Percentiles rank a stretch among this genome's conserved stretches.
phyloP scores from a whole-genome alignment of 768 basidiomycete species.

The Pseudohyphozyma bogoriensis region DNA sequence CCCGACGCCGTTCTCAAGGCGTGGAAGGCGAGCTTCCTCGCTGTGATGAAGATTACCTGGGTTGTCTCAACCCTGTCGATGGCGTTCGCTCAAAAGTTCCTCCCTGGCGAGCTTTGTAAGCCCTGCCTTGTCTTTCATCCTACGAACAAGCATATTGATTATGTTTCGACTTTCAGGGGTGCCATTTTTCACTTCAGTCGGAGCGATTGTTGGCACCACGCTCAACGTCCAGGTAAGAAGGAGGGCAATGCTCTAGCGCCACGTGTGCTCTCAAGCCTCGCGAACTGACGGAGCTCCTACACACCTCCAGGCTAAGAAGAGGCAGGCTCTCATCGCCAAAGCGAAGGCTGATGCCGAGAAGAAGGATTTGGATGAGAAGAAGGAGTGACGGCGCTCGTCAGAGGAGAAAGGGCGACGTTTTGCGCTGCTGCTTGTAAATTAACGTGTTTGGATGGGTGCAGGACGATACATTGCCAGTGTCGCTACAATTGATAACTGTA shows the following conservation, averaged over 20 bases:
- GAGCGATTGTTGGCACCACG: conserved; percentile 12
- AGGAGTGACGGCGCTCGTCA: too few relatives aligned
- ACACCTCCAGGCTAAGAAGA: conserved; percentile 50
- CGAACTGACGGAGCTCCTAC: conserved; percentile 6
- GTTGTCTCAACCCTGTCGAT: conserved; percentile 64
- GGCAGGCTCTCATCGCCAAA: conserved; percentile 33
- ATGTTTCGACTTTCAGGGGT: conserved; percentile 57
- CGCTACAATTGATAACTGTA: too few relatives aligned
- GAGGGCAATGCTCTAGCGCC: not conserved
- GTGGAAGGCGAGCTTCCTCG: conserved; percentile 30
- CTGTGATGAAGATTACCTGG: conserved; percentile 53
- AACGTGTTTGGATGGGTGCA: too few relatives aligned
- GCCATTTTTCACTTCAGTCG: conserved; percentile 60
- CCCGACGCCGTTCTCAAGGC: conserved; percentile 60
- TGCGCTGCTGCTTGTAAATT: too few relatives aligned
- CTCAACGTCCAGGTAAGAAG: conserved; percentile 64
- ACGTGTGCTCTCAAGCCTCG: not conserved
- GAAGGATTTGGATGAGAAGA: conserved; percentile 10
- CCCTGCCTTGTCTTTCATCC: not conserved
- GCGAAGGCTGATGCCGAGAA: conserved; percentile 16
- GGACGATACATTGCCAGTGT: too few relatives aligned
- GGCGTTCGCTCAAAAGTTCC: conserved; percentile 64
- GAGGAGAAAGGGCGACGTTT: too few relatives aligned
- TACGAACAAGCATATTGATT: not conserved
- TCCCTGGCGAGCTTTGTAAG: conserved; percentile 51